Percentiles rank a stretch among this genome's conserved stretches.
These are phyloP conservation scores for Podospora pseudocomata DNA, from an alignment of 495 filamentous ascomycete species.

Conservation along the genomic window DNA sequence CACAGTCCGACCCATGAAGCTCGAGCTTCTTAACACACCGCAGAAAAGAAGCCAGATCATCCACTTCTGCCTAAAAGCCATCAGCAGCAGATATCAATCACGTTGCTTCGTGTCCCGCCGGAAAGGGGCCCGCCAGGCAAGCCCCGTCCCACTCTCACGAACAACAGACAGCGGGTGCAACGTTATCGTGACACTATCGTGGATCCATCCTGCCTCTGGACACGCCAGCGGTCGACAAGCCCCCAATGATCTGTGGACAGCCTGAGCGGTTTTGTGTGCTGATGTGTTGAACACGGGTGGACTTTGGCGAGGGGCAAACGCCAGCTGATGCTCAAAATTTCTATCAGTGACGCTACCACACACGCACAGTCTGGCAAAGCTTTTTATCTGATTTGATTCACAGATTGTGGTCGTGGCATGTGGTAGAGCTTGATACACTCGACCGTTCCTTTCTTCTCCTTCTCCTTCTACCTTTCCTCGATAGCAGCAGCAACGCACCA, in stretches of 20 bases:
- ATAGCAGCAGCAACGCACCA: neutral
- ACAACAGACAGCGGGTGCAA: slow-evolving; percentile 2
- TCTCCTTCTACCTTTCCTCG: neutral
- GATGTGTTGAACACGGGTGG: neutral
- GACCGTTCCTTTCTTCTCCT: neutral
- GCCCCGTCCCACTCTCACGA: neutral
- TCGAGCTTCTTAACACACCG: too few relatives aligned
- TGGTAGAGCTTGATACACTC: neutral
- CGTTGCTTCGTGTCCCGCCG: neutral
- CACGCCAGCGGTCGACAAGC: neutral
- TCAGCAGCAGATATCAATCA: neutral
- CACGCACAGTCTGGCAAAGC: too few relatives aligned
- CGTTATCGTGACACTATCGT: neutral
- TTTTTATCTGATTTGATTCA: neutral
- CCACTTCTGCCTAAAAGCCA: neutral
- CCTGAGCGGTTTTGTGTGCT: neutral
- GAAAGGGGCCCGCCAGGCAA: neutral
- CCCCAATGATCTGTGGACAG: neutral
- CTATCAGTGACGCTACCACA: neutral
- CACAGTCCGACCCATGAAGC: too few relatives aligned
- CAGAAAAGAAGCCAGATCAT: neutral
- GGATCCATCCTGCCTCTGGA: neutral
- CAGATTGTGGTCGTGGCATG: neutral
- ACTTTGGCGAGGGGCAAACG: neutral
- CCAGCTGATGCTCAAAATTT: neutral